Conservation (phyloP, 1,139 yeast genomes). For the Saccharomyces uvarum region DNA sequence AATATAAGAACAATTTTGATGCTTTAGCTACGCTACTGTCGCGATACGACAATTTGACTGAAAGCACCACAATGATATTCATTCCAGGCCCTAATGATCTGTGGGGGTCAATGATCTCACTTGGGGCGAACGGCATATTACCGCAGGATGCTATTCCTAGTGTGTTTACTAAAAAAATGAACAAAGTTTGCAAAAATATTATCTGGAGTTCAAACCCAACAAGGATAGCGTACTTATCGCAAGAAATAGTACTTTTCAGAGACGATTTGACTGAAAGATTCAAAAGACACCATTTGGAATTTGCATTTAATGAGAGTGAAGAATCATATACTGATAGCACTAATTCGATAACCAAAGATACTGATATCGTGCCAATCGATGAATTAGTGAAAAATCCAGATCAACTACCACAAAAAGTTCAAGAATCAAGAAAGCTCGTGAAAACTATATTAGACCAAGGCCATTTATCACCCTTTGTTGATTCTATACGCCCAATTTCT, state of each 20-base stretch:
- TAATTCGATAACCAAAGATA: constrained; percentile 13
- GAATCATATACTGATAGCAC: constrained; percentile 17
- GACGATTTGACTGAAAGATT: constrained; percentile 68
- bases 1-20: constrained; percentile 70
- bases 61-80: constrained; percentile 48
- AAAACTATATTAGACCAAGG: constrained; percentile 84
- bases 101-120: constrained; percentile 69
- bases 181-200: constrained; percentile 54
- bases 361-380: constrained; percentile 14
- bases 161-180: constrained; percentile 60
- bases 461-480: constrained; percentile 70
- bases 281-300: constrained; percentile 57
- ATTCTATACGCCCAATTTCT: constrained; percentile 51
- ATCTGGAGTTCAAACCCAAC: constrained; percentile 75
- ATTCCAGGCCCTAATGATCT: constrained; percentile 92
- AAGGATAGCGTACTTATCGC: constrained; percentile 68
- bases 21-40: constrained; percentile 52
- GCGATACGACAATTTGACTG: constrained; percentile 39
- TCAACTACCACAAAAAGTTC: constrained; percentile 34
- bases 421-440: constrained; percentile 67
- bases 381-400: constrained; percentile 27
- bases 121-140: constrained; percentile 59
- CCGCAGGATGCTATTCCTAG: constrained; percentile 70
- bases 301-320: constrained; percentile 38
- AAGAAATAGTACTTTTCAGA: constrained; percentile 67